Conservation (phyloP, 2,329 filamentous ascomycete genomes). For the Pseudogymnoascus pannorum region DNA sequence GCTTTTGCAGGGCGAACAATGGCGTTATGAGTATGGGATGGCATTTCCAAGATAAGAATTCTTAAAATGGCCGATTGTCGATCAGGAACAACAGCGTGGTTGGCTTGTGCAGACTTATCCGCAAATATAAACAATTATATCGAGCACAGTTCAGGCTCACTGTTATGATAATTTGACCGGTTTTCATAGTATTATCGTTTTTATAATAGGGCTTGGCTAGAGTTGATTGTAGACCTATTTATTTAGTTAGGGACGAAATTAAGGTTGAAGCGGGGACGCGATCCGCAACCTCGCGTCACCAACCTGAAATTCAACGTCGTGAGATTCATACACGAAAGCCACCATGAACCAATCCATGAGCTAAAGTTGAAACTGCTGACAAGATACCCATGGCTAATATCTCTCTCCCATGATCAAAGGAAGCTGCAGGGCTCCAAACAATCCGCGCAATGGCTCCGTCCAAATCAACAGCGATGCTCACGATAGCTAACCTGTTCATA, state of each 20-base stretch:
- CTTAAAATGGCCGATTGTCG: neutral
- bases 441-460: constrained; percentile 21
- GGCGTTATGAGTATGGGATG: neutral
- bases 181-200: neutral
- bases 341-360: constrained; percentile 6
- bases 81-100: neutral
- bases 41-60: neutral
- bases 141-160: neutral
- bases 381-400: neutral
- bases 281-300: constrained; percentile 6
- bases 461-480: constrained; percentile 35
- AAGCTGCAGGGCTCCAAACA: neutral
- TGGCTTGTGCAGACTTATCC: neutral
- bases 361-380: neutral
- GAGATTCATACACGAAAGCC: constrained; percentile 4
- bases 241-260: neutral
- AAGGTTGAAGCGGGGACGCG: constrained; percentile 6
- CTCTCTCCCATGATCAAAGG: neutral
- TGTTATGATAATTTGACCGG: neutral
- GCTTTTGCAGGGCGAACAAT: constrained; percentile 6
- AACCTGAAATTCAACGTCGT: neutral
- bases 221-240: neutral
- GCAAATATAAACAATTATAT: neutral
- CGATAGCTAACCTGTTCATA: constrained; percentile 68
- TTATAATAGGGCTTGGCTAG: neutral